phyloP scores from a whole-genome alignment of 257 asterid species.

The Nicotiana obtusifolia region DNA sequence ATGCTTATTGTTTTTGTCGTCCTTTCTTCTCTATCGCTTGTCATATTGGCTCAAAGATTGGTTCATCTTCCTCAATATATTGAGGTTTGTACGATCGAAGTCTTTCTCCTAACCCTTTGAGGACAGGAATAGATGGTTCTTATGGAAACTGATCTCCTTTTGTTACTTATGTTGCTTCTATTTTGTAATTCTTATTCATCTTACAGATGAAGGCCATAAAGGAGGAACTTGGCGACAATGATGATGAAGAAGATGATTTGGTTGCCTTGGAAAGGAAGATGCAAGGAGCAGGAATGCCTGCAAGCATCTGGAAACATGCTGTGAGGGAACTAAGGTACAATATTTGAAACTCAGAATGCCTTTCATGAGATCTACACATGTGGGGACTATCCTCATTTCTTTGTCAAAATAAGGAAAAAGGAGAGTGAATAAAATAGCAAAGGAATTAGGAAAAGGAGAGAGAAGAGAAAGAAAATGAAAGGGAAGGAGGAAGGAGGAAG shows the following conservation, averaged over 20 bases:
- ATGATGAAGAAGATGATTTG: constrained; percentile 94
- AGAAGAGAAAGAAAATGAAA: background rate
- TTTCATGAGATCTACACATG: background rate
- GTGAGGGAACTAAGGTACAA: constrained; percentile 83
- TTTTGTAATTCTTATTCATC: constrained; percentile 19
- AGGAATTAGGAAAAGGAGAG: background rate
- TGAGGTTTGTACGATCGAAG: background rate
- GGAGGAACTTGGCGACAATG: constrained; percentile 97
- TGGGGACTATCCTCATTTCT: background rate
- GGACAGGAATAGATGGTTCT: background rate
- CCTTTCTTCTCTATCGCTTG: background rate
- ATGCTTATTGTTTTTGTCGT: background rate
- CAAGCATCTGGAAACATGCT: constrained; percentile 92
- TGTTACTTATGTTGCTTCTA: background rate
- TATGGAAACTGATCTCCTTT: background rate
- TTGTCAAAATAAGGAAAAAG: background rate
- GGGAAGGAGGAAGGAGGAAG: background rate
- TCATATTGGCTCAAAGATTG: background rate
- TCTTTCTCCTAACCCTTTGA: background rate
- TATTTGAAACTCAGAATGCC: background rate
- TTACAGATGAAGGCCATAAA: constrained; percentile 95
- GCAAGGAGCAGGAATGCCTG: constrained; percentile 95
- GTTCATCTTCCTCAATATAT: background rate
- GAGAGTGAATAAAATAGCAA: background rate
- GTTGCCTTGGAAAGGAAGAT: constrained; percentile 92